A percentile compares a stretch with the other conserved stretches of the same genome.
Conservation (phyloP, 2,329 filamentous ascomycete species). For the Pseudogymnoascus sp. region DNA sequence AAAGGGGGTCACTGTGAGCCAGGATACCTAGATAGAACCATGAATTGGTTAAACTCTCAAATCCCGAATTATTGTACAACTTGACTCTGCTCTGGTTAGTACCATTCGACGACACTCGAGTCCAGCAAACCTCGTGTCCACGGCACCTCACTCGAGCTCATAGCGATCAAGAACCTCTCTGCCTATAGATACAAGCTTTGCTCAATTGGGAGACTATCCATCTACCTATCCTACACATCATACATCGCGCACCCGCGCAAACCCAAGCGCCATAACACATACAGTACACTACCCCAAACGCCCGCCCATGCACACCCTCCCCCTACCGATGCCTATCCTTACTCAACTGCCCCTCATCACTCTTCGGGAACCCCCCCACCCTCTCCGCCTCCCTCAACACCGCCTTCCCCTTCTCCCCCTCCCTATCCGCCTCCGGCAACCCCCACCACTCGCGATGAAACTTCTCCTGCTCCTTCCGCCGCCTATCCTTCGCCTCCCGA, state of each 20-base stretch:
- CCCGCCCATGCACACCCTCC: neutral
- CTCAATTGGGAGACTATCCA: constrained; percentile 7
- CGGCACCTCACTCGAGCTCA: neutral
- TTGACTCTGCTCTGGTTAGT: neutral
- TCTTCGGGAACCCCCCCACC: constrained; percentile 44
- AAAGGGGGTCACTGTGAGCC: neutral
- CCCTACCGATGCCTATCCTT: constrained; percentile 27
- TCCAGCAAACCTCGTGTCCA: neutral
- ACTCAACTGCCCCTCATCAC: constrained; percentile 25
- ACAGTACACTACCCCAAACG: neutral
- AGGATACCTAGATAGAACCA: constrained; percentile 1
- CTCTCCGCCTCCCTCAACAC: constrained; percentile 47
- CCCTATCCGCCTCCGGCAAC: constrained; percentile 47
- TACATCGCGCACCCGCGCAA: neutral
- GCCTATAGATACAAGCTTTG: neutral
- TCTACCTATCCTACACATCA: constrained; percentile 1
- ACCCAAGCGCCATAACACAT: neutral
- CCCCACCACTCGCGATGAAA: constrained; percentile 63
- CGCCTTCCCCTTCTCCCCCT: constrained; percentile 46
- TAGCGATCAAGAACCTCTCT: neutral
- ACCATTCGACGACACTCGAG: neutral
- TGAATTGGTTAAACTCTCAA: neutral
- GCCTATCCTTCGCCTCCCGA: constrained; percentile 53
- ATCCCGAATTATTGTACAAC: neutral
- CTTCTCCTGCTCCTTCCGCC: constrained; percentile 54